Conservation (phyloP, 2,329 filamentous ascomycete species). For the Alternaria infectoria region DNA sequence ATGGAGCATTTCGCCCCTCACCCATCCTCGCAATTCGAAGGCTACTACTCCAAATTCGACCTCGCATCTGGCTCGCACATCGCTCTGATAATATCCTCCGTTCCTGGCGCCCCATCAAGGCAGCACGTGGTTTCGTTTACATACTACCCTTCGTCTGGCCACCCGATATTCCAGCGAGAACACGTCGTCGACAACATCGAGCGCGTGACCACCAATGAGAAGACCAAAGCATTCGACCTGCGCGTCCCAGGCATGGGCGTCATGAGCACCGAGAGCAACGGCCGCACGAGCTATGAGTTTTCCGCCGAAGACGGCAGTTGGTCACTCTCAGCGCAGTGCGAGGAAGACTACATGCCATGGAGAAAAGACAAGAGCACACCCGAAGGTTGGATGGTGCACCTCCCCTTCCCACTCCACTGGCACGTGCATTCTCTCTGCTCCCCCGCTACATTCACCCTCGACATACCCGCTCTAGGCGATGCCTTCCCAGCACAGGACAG, state of each 20-base stretch:
- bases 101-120: conserved; percentile 49
- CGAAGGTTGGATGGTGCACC: conserved; percentile 53
- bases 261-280: conserved; percentile 46
- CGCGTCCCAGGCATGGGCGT: conserved; percentile 49
- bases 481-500: conserved; percentile 26
- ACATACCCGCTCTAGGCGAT: conserved; percentile 41
- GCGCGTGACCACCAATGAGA: conserved; percentile 33
- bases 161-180: conserved; percentile 50
- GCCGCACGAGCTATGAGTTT: conserved; percentile 47
- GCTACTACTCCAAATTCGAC: conserved; percentile 59
- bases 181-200: conserved; percentile 52
- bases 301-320: conserved; percentile 37
- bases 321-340: conserved; percentile 51
- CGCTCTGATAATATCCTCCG: conserved; percentile 55
- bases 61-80: conserved; percentile 55
- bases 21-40: conserved; percentile 53
- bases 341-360: conserved; percentile 49
- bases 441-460: conserved; percentile 48
- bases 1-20: conserved; percentile 56
- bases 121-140: conserved; percentile 58
- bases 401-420: conserved; percentile 60
- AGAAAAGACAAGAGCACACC: conserved; percentile 46
- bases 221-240: conserved; percentile 50
- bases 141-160: conserved; percentile 50
- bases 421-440: conserved; percentile 57